Evolutionary conservation across 768 basidiomycete species (phyloP).

Genomic region (Tricholoma flavovirens): DNA sequence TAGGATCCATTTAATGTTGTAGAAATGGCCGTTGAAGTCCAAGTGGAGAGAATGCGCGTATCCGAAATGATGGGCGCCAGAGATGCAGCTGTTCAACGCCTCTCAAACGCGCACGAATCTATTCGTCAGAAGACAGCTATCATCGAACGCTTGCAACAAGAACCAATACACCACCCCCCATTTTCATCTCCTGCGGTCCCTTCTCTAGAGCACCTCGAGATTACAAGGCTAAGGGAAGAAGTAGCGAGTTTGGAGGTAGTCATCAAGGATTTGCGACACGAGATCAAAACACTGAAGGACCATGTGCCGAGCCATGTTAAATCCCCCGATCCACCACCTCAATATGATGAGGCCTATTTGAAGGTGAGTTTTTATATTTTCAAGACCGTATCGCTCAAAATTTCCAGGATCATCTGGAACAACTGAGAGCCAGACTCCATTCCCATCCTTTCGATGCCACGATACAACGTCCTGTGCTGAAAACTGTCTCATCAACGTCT

Average conservation of each 20-base stretch:
- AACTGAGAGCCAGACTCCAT: background rate
- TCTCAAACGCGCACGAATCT: slow-evolving; percentile 54
- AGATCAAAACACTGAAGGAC: slow-evolving; percentile 27
- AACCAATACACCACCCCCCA: slow-evolving; percentile 7
- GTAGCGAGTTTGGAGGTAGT: slow-evolving; percentile 31
- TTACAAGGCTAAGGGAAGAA: slow-evolving; percentile 29
- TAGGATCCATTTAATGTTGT: slow-evolving; percentile 44
- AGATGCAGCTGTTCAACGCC: slow-evolving; percentile 52
- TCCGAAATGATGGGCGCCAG: slow-evolving; percentile 57
- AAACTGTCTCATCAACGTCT: background rate
- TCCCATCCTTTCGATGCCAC: slow-evolving; percentile 1
- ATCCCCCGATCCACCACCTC: slow-evolving; percentile 30
- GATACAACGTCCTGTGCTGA: background rate
- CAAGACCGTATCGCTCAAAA: background rate
- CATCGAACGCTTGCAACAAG: slow-evolving; percentile 39
- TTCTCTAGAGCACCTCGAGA: slow-evolving; percentile 19
- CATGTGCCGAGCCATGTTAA: slow-evolving; percentile 17
- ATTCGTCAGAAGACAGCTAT: slow-evolving; percentile 54
- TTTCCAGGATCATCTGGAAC: background rate
- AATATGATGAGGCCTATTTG: slow-evolving; percentile 28
- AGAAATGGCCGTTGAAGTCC: slow-evolving; percentile 50
- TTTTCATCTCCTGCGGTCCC: slow-evolving; percentile 1
- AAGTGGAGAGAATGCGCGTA: slow-evolving; percentile 46
- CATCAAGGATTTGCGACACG: slow-evolving; percentile 33
- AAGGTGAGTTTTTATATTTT: slow-evolving; percentile 20